A percentile compares a stretch with the other conserved stretches of the same genome.
phyloP scores from a whole-genome alignment of 768 basidiomycete species.

The Mycena kentingensis region DNA sequence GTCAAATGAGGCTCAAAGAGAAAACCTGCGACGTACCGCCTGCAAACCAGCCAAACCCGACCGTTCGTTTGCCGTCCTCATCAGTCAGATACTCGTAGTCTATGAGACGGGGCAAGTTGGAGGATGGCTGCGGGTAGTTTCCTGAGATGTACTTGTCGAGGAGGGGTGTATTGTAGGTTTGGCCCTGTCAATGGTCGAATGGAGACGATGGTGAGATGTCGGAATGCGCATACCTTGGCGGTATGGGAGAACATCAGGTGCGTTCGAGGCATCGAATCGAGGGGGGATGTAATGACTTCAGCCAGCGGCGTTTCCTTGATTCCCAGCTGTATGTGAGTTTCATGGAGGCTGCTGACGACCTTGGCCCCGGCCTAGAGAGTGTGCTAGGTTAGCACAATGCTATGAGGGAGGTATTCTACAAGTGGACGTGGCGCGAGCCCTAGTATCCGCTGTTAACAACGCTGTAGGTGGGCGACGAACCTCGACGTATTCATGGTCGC shows the following conservation, averaged over 20 bases:
- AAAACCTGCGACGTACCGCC: constrained; percentile 57
- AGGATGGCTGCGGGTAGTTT: not conserved
- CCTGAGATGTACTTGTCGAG: constrained; percentile 60
- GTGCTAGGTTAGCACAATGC: constrained; percentile 11
- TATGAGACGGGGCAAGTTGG: constrained; percentile 54
- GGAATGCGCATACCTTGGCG: too few species aligned
- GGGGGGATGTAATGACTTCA: constrained; percentile 55
- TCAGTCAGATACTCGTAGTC: constrained; percentile 85
- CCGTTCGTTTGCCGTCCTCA: constrained; percentile 66
- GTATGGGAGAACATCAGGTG: constrained; percentile 95
- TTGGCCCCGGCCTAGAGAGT: constrained; percentile 72
- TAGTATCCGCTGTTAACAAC: too few species aligned
- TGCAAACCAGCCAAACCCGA: constrained; percentile 92
- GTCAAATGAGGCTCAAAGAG: constrained; percentile 1
- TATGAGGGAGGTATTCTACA: constrained; percentile 5
- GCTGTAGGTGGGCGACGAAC: constrained; percentile 40
- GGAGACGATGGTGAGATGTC: too few species aligned
- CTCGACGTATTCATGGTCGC: constrained; percentile 61
- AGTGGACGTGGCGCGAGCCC: too few species aligned
- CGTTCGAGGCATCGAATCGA: constrained; percentile 46
- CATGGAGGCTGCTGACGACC: constrained; percentile 53
- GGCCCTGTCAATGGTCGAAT: too few species aligned
- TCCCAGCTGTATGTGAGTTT: constrained; percentile 77
- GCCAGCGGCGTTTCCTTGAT: constrained; percentile 84
- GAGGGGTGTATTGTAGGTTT: constrained; percentile 81